Percentiles rank a stretch among this genome's conserved stretches.
Evolutionary conservation across 2,329 filamentous ascomycete species (phyloP).

Genomic region (Scedosporium minutisporum): DNA sequence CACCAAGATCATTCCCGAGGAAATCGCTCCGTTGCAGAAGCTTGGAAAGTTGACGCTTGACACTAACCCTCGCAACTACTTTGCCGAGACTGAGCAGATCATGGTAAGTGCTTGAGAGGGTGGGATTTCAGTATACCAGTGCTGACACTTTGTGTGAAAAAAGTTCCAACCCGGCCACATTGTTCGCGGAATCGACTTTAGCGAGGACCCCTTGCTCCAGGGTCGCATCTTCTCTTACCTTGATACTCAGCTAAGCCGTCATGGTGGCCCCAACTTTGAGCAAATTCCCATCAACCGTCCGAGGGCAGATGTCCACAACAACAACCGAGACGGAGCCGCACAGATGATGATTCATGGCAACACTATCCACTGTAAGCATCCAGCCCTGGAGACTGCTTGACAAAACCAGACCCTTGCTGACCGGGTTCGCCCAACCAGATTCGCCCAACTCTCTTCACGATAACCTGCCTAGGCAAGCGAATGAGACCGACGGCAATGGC

Average conservation of each 20-base stretch:
- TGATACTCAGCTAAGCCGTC: slow-evolving; percentile 59
- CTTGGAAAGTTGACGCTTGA: slow-evolving; percentile 75
- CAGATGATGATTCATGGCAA: slow-evolving; percentile 52
- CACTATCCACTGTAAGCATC: not conserved
- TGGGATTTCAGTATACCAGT: not conserved
- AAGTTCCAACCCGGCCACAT: slow-evolving; percentile 69
- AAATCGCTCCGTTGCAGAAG: slow-evolving; percentile 63
- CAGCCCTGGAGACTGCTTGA: too few relatives aligned
- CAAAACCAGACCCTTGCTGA: too few relatives aligned
- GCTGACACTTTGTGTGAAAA: not conserved
- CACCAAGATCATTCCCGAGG: slow-evolving; percentile 80
- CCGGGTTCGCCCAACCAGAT: slow-evolving; percentile 25
- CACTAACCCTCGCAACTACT: slow-evolving; percentile 71
- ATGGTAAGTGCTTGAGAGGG: slow-evolving; percentile 27
- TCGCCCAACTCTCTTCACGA: slow-evolving; percentile 57
- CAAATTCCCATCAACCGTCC: slow-evolving; percentile 70
- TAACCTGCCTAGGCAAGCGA: slow-evolving; percentile 55
- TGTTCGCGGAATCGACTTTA: slow-evolving; percentile 68
- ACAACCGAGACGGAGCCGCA: slow-evolving; percentile 65
- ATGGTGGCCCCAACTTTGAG: slow-evolving; percentile 62
- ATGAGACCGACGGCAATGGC: slow-evolving; percentile 51
- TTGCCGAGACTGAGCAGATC: slow-evolving; percentile 72
- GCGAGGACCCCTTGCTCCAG: slow-evolving; percentile 64
- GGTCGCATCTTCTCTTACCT: slow-evolving; percentile 62
- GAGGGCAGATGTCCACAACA: slow-evolving; percentile 64